Evolutionary conservation across 169 alveolate genomes (phyloP).

Genomic region (Prorocentrum cordatum): DNA sequence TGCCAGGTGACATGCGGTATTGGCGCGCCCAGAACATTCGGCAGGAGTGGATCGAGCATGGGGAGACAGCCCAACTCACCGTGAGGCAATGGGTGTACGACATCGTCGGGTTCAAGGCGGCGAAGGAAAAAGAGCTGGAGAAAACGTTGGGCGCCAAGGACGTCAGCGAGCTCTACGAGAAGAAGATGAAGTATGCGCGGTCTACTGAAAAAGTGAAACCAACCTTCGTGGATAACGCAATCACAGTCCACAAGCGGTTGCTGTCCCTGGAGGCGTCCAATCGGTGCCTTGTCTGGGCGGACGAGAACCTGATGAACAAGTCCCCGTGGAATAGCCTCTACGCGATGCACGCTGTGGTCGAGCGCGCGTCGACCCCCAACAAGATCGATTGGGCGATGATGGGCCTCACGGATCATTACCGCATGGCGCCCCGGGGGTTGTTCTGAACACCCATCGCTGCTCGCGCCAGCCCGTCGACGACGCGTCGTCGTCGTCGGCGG

Average conservation of each 20-base stretch:
- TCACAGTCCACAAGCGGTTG: not conserved
- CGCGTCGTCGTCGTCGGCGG: too few relatives aligned
- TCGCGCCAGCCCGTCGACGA: too few relatives aligned
- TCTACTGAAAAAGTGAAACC: not conserved
- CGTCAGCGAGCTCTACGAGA: not conserved
- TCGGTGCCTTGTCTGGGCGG: not conserved
- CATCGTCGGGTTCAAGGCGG: not conserved
- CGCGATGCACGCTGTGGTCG: not conserved
- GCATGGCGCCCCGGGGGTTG: not conserved
- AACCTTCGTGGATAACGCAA: not conserved
- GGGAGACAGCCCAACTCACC: not conserved
- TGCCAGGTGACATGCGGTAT: not conserved
- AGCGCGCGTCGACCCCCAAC: not conserved
- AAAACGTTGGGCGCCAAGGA: not conserved
- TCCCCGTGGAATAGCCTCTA: not conserved
- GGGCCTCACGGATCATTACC: not conserved
- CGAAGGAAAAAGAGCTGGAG: not conserved
- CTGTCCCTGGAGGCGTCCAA: not conserved
- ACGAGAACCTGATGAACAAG: not conserved
- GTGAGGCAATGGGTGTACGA: conserved; percentile 1
- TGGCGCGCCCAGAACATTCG: not conserved
- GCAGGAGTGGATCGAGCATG: not conserved
- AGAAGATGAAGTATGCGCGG: not conserved
- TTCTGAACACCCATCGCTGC: too few relatives aligned
- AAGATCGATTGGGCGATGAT: not conserved